Evolutionary conservation across 352 stramenopile species (phyloP), one percentile per base, ranked within the genome.

Genomic region (Phytophthora vignae): DNA sequence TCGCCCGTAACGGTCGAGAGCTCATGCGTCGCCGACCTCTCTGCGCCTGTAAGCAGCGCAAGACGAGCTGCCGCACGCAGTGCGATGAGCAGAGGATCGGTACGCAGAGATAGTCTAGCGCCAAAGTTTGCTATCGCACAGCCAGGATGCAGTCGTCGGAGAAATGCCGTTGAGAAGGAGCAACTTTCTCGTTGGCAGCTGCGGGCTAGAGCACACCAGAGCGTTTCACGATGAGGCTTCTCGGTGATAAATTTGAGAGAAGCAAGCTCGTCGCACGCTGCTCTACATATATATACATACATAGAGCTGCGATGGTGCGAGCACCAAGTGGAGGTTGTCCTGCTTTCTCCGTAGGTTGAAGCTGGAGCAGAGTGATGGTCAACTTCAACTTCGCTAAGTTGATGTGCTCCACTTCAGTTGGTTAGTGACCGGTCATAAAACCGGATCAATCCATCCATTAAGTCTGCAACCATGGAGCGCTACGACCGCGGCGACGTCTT

Each of bases 401-500:
- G 33, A 36, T 74, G 62, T 74, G 15, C 40, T 17, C 21, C 17
- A 66, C 68, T 19, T 36, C 21, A 52, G 12, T 2, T 11, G 2
- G 2, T 48, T 60, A 71, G 21, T 65, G 60, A 25, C 46, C 55
- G 55, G 60, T 42, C 67, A 74, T 53, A 64, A 60, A 64, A 25
- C 2, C 21, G 38, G n/a, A 29, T 6, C 25, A 7, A 44, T 0
- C 27, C 21, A 4, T 7, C 27, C 33, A 69, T 63, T 64, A 1
- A 44, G 14, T 12, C 27, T 31, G 44, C 50, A 12, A 73, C 31
- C 21, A 96, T 96, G 89, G 88, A 96, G 70, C 84, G 89, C 31
- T 96, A 96, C 71, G 85, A 92, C 31, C 79, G 84, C 40, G 84
- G 89, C 55, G 77, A 84, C 11, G 78, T 94, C 52, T 77, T 97